Evolutionary conservation across 495 filamentous ascomycete species (phyloP).

Genomic region (Hypoxylon crocopeplum): DNA sequence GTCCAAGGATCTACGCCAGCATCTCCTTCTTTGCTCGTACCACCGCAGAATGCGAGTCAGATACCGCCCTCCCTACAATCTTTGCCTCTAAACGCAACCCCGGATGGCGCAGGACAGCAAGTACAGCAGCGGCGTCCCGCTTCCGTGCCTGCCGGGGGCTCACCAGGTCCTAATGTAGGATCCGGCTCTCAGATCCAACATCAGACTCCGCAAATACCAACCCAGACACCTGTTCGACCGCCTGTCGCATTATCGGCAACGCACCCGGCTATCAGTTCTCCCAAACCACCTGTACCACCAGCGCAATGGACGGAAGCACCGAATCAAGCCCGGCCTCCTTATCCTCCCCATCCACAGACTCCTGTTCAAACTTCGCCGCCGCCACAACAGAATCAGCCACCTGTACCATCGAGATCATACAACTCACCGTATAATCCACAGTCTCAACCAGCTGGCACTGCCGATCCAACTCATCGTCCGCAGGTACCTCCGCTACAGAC

Average conservation of each 20-base stretch:
- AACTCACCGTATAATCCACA: conserved; percentile 52
- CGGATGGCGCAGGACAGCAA: conserved; percentile 40
- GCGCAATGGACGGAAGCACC: conserved; percentile 33
- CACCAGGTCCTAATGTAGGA: conserved; percentile 27
- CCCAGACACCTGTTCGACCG: conserved; percentile 38
- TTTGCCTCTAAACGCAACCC: conserved; percentile 38
- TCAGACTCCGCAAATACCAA: conserved; percentile 28
- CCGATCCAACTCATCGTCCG: conserved; percentile 26
- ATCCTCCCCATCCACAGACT: conserved; percentile 37
- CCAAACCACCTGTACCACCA: conserved; percentile 33
- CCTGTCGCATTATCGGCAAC: conserved; percentile 34
- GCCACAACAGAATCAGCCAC: conserved; percentile 39
- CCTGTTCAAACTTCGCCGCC: conserved; percentile 38
- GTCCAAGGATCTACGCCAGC: conserved; percentile 26
- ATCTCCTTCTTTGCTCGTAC: conserved; percentile 42
- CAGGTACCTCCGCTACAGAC: conserved; percentile 35
- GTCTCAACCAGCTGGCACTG: conserved; percentile 39
- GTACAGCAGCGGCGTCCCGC: conserved; percentile 31
- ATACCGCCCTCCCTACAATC: conserved; percentile 46
- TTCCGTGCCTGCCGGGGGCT: conserved; percentile 26
- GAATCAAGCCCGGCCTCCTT: conserved; percentile 22
- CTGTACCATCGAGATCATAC: conserved; percentile 41
- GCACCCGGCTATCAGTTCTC: conserved; percentile 19
- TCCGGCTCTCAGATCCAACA: conserved; percentile 22
- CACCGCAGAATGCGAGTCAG: conserved; percentile 48